A percentile compares a stretch with the other conserved stretches of the same genome.
These are phyloP conservation scores for Odontarrhena argentea DNA, from an alignment of 345 rosid species.

Conservation along the genomic window DNA sequence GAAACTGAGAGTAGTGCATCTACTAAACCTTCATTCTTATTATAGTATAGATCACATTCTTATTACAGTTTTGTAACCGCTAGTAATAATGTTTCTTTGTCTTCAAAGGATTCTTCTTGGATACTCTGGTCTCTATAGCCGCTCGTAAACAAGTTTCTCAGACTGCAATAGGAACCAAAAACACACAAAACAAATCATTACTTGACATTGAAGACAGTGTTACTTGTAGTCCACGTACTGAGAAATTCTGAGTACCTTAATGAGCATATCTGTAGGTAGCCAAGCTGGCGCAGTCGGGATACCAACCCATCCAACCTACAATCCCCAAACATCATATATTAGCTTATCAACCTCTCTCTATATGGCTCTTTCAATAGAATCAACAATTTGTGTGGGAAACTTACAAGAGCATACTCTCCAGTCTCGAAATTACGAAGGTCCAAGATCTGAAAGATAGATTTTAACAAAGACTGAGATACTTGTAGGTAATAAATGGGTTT, in stretches of 20 bases:
- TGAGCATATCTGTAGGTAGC: constrained; percentile 94
- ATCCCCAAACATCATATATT: neutral
- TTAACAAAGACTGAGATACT: neutral
- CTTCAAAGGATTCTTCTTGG: neutral
- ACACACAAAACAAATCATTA: neutral
- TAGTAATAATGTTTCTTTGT: neutral
- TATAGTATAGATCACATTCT: neutral
- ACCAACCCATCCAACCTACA: constrained; percentile 89
- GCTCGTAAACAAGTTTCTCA: constrained; percentile 76
- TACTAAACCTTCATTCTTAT: constrained; percentile 13
- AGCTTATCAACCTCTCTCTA: neutral
- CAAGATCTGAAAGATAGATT: constrained; percentile 55
- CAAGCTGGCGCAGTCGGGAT: constrained; percentile 94
- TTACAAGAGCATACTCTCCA: constrained; percentile 92
- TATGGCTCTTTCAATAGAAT: neutral
- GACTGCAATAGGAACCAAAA: constrained; percentile 55
- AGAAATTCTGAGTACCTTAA: constrained; percentile 52
- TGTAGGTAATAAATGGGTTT: neutral
- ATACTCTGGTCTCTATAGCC: constrained; percentile 43
- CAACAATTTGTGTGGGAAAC: constrained; percentile 33
- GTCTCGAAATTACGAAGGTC: constrained; percentile 89
- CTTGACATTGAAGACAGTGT: constrained; percentile 2
- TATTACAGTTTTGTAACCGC: neutral
- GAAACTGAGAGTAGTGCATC: neutral
- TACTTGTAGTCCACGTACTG: neutral